Evolutionary conservation across 371 early-diverging fungal species (phyloP).

Genomic region (Blakeslea trispora): DNA sequence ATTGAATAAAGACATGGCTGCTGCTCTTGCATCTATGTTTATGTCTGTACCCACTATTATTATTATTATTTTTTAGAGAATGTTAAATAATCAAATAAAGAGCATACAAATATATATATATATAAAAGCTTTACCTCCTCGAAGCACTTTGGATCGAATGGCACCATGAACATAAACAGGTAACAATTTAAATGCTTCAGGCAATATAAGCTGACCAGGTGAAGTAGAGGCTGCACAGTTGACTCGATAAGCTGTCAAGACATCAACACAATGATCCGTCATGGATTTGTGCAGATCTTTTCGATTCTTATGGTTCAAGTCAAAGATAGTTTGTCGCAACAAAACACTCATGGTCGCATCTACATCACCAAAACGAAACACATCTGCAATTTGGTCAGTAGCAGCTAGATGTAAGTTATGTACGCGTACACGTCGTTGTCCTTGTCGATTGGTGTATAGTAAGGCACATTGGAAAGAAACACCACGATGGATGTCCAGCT

Average conservation of each 20-base stretch:
- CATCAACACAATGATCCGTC: constrained; percentile 85
- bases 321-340: constrained; percentile 79
- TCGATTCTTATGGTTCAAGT: constrained; percentile 69
- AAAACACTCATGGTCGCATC: constrained; percentile 88
- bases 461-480: constrained; percentile 89
- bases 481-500: constrained; percentile 84
- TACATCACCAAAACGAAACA: constrained; percentile 91
- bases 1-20: constrained; percentile 78
- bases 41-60: constrained; percentile 63
- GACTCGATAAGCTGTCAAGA: constrained; percentile 89
- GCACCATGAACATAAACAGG: constrained; percentile 89
- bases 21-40: constrained; percentile 77
- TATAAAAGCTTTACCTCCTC: constrained; percentile 61
- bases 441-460: constrained; percentile 88
- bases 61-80: too few relatives aligned
- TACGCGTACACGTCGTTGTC: constrained; percentile 89
- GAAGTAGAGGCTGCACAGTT: constrained; percentile 89
- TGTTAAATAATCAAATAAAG: too few relatives aligned
- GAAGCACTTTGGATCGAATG: constrained; percentile 78
- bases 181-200: constrained; percentile 93
- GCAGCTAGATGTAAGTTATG: constrained; percentile 83
- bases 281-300: constrained; percentile 82
- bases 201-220: constrained; percentile 94
- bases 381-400: constrained; percentile 79
- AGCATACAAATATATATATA: too few relatives aligned